Percentiles rank a stretch among this genome's conserved stretches.
phyloP scores from a whole-genome alignment of 2,329 filamentous ascomycete species.

The Onygena corvina region DNA sequence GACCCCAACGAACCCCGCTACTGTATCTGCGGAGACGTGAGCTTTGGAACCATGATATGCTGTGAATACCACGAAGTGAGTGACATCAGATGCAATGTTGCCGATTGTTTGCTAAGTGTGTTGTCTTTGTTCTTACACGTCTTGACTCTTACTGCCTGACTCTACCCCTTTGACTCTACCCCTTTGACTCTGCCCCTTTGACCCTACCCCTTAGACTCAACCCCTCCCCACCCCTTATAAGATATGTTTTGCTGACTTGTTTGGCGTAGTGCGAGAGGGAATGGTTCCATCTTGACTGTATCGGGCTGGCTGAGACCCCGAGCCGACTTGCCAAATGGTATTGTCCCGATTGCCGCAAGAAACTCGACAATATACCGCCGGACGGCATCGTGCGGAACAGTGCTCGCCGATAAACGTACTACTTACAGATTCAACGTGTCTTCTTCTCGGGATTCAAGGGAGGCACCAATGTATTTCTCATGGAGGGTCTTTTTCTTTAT shows the following conservation, averaged over 20 bases:
- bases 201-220: background rate
- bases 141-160: too few relatives aligned
- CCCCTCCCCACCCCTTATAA: slow-evolving; percentile 1
- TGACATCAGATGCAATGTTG: slow-evolving; percentile 10
- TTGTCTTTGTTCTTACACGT: slow-evolving; percentile 10
- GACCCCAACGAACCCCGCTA: slow-evolving; percentile 53
- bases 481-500: background rate
- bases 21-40: slow-evolving; percentile 52
- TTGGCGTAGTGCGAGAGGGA: slow-evolving; percentile 54
- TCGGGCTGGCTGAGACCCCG: slow-evolving; percentile 47
- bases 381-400: slow-evolving; percentile 31
- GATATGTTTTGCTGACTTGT: background rate
- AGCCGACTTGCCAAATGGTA: slow-evolving; percentile 54
- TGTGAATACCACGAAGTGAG: slow-evolving; percentile 50
- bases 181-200: too few relatives aligned
- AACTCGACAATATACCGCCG: slow-evolving; percentile 30
- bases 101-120: slow-evolving; percentile 17
- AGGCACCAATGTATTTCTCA: too few relatives aligned
- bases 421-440: background rate
- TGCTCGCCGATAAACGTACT: slow-evolving; percentile 23
- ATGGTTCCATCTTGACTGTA: slow-evolving; percentile 55
- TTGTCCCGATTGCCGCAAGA: slow-evolving; percentile 49
- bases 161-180: too few relatives aligned
- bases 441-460: background rate
- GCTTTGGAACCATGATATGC: slow-evolving; percentile 53